phyloP scores from a whole-genome alignment of 176 grass and related monocot species.

The Ensete glaucum region DNA sequence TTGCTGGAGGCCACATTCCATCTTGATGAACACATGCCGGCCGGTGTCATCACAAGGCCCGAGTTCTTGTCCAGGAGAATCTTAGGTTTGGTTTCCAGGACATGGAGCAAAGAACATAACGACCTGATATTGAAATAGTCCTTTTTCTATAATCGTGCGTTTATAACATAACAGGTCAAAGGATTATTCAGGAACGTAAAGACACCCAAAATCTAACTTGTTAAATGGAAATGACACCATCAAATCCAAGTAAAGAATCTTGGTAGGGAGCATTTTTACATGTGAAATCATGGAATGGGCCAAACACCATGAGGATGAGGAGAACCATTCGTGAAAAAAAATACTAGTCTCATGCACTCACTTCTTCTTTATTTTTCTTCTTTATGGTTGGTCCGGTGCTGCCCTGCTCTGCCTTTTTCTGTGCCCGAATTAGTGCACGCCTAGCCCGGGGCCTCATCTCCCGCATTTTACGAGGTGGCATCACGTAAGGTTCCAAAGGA shows the following conservation, averaged over 20 bases:
- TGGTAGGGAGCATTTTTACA: background rate
- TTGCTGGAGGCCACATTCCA: too few relatives aligned
- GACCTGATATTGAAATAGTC: too few relatives aligned
- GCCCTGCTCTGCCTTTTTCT: conserved; percentile 72
- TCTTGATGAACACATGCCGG: too few relatives aligned
- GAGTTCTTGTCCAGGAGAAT: too few relatives aligned
- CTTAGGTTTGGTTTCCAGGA: too few relatives aligned
- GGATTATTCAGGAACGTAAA: background rate
- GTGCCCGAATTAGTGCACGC: conserved; percentile 63
- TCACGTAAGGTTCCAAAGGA: conserved; percentile 54
- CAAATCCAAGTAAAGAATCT: background rate
- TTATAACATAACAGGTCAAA: background rate
- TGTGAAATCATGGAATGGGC: background rate
- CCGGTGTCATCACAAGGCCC: too few relatives aligned
- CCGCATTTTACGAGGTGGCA: conserved; percentile 61
- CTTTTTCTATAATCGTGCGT: background rate
- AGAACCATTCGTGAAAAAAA: background rate
- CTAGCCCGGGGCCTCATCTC: conserved; percentile 82
- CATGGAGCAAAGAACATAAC: too few relatives aligned
- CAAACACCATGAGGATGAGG: background rate
- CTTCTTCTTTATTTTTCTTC: conserved; percentile 41
- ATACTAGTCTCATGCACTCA: conserved; percentile 8
- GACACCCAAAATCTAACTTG: background rate
- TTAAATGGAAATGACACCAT: background rate
- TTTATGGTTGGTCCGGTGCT: conserved; percentile 14